A percentile compares a stretch with the other conserved stretches of the same genome.
Evolutionary conservation across 2,329 filamentous ascomycete species (phyloP).

Genomic region (Aspergillus sp.): DNA sequence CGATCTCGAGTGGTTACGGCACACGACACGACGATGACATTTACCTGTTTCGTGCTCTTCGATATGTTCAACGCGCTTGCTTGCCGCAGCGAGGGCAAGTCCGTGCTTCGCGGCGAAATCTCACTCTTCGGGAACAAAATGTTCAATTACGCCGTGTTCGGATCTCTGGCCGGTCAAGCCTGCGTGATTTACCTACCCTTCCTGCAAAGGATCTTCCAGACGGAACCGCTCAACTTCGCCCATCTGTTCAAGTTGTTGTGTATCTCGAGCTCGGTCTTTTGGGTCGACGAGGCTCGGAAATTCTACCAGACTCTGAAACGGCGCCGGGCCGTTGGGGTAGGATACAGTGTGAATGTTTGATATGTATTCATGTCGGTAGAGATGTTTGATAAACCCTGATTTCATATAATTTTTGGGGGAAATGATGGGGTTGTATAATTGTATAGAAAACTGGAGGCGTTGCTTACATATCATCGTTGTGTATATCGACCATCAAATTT

Average conservation of each 20-base stretch:
- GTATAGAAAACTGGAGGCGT: neutral
- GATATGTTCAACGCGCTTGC: slow-evolving; percentile 99
- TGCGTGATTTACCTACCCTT: slow-evolving; percentile 94
- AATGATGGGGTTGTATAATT: neutral
- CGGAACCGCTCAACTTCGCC: slow-evolving; percentile 72
- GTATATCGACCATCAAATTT: neutral
- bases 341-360: slow-evolving; percentile 44
- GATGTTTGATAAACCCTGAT: neutral
- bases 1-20: slow-evolving; percentile 70
- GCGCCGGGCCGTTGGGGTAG: slow-evolving; percentile 33
- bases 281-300: slow-evolving; percentile 89
- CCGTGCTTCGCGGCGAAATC: slow-evolving; percentile 80
- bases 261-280: slow-evolving; percentile 88
- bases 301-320: slow-evolving; percentile 48
- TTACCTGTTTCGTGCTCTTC: slow-evolving; percentile 97
- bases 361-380: slow-evolving; percentile 5
- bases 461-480: neutral
- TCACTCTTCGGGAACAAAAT: slow-evolving; percentile 82
- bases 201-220: slow-evolving; percentile 93
- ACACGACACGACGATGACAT: slow-evolving; percentile 98
- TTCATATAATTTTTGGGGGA: neutral
- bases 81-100: slow-evolving; percentile 89
- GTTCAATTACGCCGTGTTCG: slow-evolving; percentile 93
- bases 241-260: slow-evolving; percentile 73
- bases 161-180: slow-evolving; percentile 80